Base-by-base conservation (phyloP, 305 asterid genomes). In the Solanum hybrid region DNA sequence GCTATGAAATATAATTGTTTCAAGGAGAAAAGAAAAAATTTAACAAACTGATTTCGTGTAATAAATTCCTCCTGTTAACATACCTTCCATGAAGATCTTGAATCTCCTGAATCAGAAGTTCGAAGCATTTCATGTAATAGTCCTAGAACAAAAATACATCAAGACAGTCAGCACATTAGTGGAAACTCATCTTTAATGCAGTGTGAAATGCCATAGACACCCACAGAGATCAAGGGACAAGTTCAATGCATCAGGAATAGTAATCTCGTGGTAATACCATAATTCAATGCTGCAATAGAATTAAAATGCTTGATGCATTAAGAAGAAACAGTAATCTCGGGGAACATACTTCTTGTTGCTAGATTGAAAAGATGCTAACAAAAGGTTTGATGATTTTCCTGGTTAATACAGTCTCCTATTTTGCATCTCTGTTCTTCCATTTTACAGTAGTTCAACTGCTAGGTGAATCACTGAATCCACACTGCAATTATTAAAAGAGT, bases 21-120 rank as follows among this genome's bases (percentile, higher is more conserved):
- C 80, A 65, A 75, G 78, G 37, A 72, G 15, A 65, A 87, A 41
- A 72, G 61, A 68, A 8, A 24, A 87, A 65, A 88, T 5, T 26
- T 38, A 75, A 39, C 84, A 75, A 88, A 27, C 85, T 75, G 38
- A 75, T 17, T 75, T 7, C 7, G 12, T 45, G 83, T 27, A 88
- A 31, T 24, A 22, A 34, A 88, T 29, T 26, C 88, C n/a, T 88
- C 86, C 78, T 17, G 41, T 20, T 81, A 90, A 32, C 75, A 81
- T 92, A 97, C 99, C 99, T 95, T 97, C 98, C 99, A 97, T 87
- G 96, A 92, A 84, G 98, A 95, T 89, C 93, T 95, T 86, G 96
- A 89, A 87, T 94, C 96, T 86, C 91, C 95, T 79, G 98, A 91
- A 92, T 93, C 95, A 29, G 96, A 93, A 82, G 94, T 91, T 80